These are phyloP conservation scores for Aquilaria yunnanensis DNA, from an alignment of 345 rosid species.

Conservation along the genomic window DNA sequence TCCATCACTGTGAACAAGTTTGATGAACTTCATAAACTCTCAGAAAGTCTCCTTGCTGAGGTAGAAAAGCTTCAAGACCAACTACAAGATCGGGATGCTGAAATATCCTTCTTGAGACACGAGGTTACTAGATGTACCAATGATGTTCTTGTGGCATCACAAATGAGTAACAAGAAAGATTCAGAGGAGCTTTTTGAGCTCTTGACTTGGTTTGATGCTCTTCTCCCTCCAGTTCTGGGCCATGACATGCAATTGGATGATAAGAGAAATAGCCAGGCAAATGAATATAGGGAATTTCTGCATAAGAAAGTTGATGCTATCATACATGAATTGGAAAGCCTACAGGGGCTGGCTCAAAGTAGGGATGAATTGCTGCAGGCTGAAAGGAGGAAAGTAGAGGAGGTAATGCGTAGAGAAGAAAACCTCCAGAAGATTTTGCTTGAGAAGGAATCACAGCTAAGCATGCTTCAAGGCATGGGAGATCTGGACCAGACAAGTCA, in stretches of 20 bases:
- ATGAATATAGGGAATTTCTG: conserved; percentile 56
- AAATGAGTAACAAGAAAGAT: conserved; percentile 41
- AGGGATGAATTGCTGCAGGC: conserved; percentile 56
- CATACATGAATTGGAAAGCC: conserved; percentile 52
- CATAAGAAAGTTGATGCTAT: conserved; percentile 48
- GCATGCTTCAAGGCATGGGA: conserved; percentile 42
- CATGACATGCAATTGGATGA: conserved; percentile 37
- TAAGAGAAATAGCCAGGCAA: conserved; percentile 21
- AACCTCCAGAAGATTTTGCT: conserved; percentile 54
- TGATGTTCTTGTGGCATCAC: conserved; percentile 77
- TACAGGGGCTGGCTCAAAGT: conserved; percentile 45
- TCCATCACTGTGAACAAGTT: conserved; percentile 75
- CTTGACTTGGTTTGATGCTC: conserved; percentile 52
- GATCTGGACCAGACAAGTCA: conserved; percentile 31
- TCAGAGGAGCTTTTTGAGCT: conserved; percentile 54
- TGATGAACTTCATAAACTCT: conserved; percentile 91
- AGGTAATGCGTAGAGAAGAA: conserved; percentile 54
- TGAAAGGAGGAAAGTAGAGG: conserved; percentile 69
- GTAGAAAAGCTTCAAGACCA: conserved; percentile 86
- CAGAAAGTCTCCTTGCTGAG: conserved; percentile 74
- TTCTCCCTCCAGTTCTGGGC: conserved; percentile 38
- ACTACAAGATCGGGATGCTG: conserved; percentile 78
- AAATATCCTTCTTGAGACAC: conserved; percentile 93
- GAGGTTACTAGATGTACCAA: conserved; percentile 94
- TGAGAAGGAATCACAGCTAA: conserved; percentile 58